phyloP scores from a whole-genome alignment of 1,284 basidiomycete species.

The Ganoderma boninense region DNA sequence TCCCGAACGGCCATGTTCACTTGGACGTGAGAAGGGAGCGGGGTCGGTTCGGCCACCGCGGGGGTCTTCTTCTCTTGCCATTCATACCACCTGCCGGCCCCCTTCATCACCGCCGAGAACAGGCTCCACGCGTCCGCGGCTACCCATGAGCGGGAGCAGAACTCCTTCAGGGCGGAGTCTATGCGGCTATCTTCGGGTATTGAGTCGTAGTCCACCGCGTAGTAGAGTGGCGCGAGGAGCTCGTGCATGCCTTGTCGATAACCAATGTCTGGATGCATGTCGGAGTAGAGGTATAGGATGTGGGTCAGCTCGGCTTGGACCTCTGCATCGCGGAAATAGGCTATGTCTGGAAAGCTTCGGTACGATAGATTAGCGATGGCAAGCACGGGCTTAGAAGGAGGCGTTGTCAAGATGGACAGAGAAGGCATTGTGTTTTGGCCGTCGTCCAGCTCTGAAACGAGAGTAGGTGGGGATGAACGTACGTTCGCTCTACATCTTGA shows the following conservation, averaged over 20 bases:
- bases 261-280: slow-evolving; percentile 80
- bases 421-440: background rate
- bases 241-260: slow-evolving; percentile 98
- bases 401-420: background rate
- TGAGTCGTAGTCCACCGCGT: slow-evolving; percentile 86
- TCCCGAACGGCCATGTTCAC: slow-evolving; percentile 55
- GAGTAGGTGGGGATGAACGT: slow-evolving; percentile 39
- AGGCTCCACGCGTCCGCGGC: slow-evolving; percentile 88
- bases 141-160: slow-evolving; percentile 74
- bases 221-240: slow-evolving; percentile 85
- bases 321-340: slow-evolving; percentile 80
- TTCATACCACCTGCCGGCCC: slow-evolving; percentile 87
- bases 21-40: slow-evolving; percentile 55
- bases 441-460: background rate
- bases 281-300: slow-evolving; percentile 84
- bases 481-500: slow-evolving; percentile 95
- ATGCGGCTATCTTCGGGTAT: slow-evolving; percentile 50
- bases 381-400: background rate
- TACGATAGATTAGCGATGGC: background rate
- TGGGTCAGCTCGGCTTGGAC: slow-evolving; percentile 86
- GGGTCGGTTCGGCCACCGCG: slow-evolving; percentile 43
- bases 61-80: slow-evolving; percentile 71
- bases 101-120: slow-evolving; percentile 82
- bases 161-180: slow-evolving; percentile 53
- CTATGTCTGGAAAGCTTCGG: slow-evolving; percentile 86